Base-by-base conservation (phyloP, 73 alveolate genomes). In the Stentor coeruleus region DNA sequence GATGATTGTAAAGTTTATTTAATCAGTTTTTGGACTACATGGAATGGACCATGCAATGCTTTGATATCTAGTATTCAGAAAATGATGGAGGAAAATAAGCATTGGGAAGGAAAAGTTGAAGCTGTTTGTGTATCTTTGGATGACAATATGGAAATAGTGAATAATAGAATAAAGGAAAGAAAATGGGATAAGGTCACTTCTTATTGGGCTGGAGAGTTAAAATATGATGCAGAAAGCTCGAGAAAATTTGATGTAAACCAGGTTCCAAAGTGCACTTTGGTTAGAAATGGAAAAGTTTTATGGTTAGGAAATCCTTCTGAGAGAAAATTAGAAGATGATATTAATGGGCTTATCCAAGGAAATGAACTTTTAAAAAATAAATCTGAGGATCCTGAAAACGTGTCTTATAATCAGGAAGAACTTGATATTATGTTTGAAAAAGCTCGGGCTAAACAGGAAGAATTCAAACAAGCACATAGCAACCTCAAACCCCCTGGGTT, bases 11-110 rank as follows among this genome's bases (percentile, higher is more conserved):
- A 59, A 59, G 77, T 59, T 28, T 59, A 59, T 28, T 28, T 59
- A 3, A 28, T 59, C 30, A 85, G 84, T 38, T 87, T 87, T 87
- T 87, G 93, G 90, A 87, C 90, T 3, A 87, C 93, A 20, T 84
- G 87, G 85, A 83, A 86, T 75, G 82, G 82, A 14, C 87, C 90
- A 15, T 82, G 87, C 90, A 77, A 87, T 38, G 84, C 33, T 3
- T 85, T 90, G 14, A 87, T 87, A 87, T 84, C 84, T 14, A 89
- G 77, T 81, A 84, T 83, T 82, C 76, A 87, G 37, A 82, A 87
- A 35, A 87, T 87, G 90, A 84, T 84, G 2, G 88, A 39, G 33
- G 37, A 59, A 30, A 3, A 84, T 57, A 74, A 3, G 3, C 66
- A 20, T 30, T 87, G 93, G 93, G 87, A 81, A 33, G 93, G 87